phyloP scores from a whole-genome alignment of 2,329 filamentous ascomycete species.

The Venturia nashicola region DNA sequence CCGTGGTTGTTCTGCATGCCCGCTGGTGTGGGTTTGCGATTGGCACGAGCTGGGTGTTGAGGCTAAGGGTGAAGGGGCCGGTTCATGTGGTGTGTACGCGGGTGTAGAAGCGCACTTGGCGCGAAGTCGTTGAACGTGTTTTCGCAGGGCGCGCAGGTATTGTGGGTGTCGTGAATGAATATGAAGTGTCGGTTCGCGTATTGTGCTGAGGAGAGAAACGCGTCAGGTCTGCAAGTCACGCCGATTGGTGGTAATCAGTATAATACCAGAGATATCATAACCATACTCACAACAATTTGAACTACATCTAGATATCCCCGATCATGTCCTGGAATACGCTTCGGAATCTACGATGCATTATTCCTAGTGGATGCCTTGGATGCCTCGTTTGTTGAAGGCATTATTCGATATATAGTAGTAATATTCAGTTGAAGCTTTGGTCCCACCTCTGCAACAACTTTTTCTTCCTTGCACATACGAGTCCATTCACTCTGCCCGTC shows the following conservation, averaged over 20 bases:
- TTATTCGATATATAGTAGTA: too few relatives aligned
- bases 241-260: too few relatives aligned
- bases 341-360: too few relatives aligned
- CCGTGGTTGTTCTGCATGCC: background rate
- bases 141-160: background rate
- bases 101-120: background rate
- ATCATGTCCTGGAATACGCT: too few relatives aligned
- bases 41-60: slow-evolving; percentile 14
- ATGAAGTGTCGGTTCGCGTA: background rate
- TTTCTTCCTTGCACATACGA: background rate
- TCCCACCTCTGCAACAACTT: background rate
- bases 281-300: too few relatives aligned
- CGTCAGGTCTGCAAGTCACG: too few relatives aligned
- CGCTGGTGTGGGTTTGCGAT: slow-evolving; percentile 12
- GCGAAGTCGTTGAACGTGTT: background rate
- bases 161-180: background rate
- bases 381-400: too few relatives aligned
- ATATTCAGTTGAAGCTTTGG: background rate
- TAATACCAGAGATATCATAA: too few relatives aligned
- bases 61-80: slow-evolving; percentile 11
- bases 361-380: too few relatives aligned
- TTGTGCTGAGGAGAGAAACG: background rate
- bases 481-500: background rate
- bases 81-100: background rate
- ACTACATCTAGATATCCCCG: too few relatives aligned